Evolutionary conservation across 345 rosid species (phyloP).

Genomic region (Capsella bursapastoris): DNA sequence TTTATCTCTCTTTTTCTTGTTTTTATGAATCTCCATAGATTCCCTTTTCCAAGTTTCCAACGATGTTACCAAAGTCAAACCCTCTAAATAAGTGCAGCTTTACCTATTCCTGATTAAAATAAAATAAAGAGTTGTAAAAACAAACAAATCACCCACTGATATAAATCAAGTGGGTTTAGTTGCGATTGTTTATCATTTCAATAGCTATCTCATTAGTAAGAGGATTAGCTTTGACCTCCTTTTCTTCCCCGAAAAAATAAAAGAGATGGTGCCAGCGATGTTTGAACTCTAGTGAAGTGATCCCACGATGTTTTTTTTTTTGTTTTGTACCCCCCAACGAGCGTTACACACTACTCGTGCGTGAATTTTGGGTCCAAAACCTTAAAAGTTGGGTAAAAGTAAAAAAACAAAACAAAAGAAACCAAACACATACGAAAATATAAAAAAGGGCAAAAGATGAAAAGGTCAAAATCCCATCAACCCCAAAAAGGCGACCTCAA

Average conservation of each 20-base stretch:
- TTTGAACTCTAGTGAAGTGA: slow-evolving; percentile 1
- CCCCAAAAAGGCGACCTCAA: slow-evolving; percentile 21
- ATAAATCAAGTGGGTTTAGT: neutral
- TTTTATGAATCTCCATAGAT: slow-evolving; percentile 15
- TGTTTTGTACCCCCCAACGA: neutral
- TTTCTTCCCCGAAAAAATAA: too few species aligned
- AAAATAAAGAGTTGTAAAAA: too few species aligned
- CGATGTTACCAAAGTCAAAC: slow-evolving; percentile 32
- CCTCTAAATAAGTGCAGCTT: slow-evolving; percentile 25
- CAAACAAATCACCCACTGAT: slow-evolving; percentile 2
- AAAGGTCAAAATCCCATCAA: slow-evolving; percentile 42
- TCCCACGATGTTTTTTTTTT: slow-evolving; percentile 1
- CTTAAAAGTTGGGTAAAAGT: neutral
- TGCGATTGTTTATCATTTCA: slow-evolving; percentile 1
- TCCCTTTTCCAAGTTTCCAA: slow-evolving; percentile 28
- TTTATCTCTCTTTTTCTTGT: neutral
- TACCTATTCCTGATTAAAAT: too few species aligned
- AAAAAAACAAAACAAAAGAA: slow-evolving; percentile 2
- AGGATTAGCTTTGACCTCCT: neutral
- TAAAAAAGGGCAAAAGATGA: neutral
- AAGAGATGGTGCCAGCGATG: neutral
- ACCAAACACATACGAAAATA: neutral
- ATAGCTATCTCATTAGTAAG: neutral
- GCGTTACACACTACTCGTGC: neutral
- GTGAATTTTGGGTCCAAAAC: neutral